These are phyloP conservation scores for Cinnamomum chago DNA, from an alignment of 164 flowering plant species.

Conservation along the genomic window DNA sequence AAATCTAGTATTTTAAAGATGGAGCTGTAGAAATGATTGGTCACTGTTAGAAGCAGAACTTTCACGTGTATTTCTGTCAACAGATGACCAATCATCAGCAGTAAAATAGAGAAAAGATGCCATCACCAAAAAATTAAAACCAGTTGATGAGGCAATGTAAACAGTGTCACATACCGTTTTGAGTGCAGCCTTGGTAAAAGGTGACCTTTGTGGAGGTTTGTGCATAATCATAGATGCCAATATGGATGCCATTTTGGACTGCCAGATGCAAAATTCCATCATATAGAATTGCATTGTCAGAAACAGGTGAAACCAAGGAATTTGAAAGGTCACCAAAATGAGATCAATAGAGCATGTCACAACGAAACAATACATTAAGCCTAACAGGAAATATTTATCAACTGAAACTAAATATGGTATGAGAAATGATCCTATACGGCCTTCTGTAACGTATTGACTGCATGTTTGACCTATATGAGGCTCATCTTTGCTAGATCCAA, in stretches of 20 bases:
- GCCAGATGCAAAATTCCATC: constrained; percentile 17
- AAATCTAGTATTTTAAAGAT: neutral
- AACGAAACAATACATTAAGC: too few relatives aligned
- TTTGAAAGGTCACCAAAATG: neutral
- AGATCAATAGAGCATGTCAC: neutral
- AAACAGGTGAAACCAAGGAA: neutral
- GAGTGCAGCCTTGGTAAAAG: constrained; percentile 71
- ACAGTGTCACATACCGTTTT: constrained; percentile 52
- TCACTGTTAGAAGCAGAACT: neutral
- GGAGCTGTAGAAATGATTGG: neutral
- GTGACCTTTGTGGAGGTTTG: constrained; percentile 60
- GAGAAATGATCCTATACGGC: too few relatives aligned
- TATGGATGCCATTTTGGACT: constrained; percentile 75
- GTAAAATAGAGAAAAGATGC: neutral
- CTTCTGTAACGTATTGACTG: too few relatives aligned
- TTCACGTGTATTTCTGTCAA: too few relatives aligned
- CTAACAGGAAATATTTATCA: neutral
- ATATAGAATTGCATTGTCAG: neutral
- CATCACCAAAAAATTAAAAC: neutral
- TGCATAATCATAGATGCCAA: constrained; percentile 79
- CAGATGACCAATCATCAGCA: neutral
- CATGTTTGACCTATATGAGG: too few relatives aligned
- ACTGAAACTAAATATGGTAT: neutral
- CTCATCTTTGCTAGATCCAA: too few relatives aligned
- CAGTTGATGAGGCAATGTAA: neutral